phyloP scores from a whole-genome alignment of 345 rosid genomes.

The Sisymbrium irio region DNA sequence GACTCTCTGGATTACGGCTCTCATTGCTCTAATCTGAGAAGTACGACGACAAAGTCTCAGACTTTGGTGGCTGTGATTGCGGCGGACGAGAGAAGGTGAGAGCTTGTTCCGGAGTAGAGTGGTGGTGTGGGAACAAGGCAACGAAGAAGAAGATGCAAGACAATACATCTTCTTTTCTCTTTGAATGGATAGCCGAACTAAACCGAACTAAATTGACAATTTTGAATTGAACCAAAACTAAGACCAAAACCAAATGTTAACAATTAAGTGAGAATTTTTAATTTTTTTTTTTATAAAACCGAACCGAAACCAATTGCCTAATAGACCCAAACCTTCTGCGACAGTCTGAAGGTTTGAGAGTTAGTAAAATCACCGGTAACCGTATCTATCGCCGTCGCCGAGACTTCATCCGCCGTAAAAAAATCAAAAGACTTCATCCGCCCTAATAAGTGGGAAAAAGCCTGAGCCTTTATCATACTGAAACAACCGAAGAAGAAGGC shows the following conservation, averaged over 20 bases:
- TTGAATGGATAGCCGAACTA: not conserved
- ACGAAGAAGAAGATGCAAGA: conserved; percentile 19
- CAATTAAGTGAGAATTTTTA: not conserved
- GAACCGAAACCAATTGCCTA: not conserved
- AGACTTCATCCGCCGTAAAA: conserved; percentile 1
- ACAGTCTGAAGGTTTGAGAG: not conserved
- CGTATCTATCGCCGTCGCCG: not conserved
- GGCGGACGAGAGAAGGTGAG: conserved; percentile 21
- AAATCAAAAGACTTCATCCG: not conserved
- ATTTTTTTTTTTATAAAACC: not conserved
- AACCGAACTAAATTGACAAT: not conserved
- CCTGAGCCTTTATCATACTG: not conserved
- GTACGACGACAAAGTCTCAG: not conserved
- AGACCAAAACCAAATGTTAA: not conserved
- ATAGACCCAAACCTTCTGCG: not conserved
- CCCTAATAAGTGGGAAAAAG: too few relatives aligned
- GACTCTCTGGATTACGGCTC: conserved; percentile 84
- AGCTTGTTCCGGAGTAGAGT: conserved; percentile 21
- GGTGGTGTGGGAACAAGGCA: conserved; percentile 16
- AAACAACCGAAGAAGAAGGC: not conserved
- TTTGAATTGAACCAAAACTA: not conserved
- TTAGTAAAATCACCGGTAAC: not conserved
- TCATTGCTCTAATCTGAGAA: conserved; percentile 62
- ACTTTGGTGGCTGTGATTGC: conserved; percentile 13
- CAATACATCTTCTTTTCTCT: conserved; percentile 12